Evolutionary conservation across 352 stramenopile species (phyloP).

Genomic region (Pythium pyrilobum): DNA sequence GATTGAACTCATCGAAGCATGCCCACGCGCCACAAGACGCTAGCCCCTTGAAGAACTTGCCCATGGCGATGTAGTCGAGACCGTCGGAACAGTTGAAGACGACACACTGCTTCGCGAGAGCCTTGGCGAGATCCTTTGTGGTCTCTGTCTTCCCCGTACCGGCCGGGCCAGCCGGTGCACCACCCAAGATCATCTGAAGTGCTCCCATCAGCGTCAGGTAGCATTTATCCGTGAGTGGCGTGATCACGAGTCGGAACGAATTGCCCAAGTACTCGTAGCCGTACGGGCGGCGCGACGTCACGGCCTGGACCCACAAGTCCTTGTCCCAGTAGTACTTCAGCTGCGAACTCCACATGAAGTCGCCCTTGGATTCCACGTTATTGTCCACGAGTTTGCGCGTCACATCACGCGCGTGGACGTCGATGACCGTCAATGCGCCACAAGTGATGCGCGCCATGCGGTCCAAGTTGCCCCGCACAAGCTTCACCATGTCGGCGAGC

Average conservation of each 20-base stretch:
- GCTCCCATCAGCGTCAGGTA: conserved; percentile 95
- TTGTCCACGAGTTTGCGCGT: conserved; percentile 89
- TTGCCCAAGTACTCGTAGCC: conserved; percentile 97
- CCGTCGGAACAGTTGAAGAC: conserved; percentile 94
- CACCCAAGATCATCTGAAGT: conserved; percentile 94
- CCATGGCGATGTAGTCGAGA: conserved; percentile 94
- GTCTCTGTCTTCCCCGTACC: conserved; percentile 95
- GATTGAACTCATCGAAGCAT: conserved; percentile 90
- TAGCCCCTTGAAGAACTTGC: conserved; percentile 94
- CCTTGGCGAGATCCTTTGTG: conserved; percentile 94
- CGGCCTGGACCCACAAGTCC: conserved; percentile 87
- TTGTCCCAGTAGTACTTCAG: conserved; percentile 94
- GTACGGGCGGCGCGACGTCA: conserved; percentile 88
- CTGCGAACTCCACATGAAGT: conserved; percentile 87
- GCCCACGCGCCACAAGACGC: conserved; percentile 92
- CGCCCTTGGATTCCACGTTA: conserved; percentile 83
- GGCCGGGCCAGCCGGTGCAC: conserved; percentile 89
- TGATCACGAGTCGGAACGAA: conserved; percentile 94
- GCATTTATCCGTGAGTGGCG: conserved; percentile 94
- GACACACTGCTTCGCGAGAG: conserved; percentile 93
- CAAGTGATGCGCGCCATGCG: conserved; percentile 85
- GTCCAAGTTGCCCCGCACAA: conserved; percentile 88
- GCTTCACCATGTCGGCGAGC: conserved; percentile 91
- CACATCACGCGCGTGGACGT: conserved; percentile 95
- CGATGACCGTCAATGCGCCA: conserved; percentile 91